phyloP scores from a whole-genome alignment of 2,329 filamentous ascomycete species.

The Rutstroemia sp. region DNA sequence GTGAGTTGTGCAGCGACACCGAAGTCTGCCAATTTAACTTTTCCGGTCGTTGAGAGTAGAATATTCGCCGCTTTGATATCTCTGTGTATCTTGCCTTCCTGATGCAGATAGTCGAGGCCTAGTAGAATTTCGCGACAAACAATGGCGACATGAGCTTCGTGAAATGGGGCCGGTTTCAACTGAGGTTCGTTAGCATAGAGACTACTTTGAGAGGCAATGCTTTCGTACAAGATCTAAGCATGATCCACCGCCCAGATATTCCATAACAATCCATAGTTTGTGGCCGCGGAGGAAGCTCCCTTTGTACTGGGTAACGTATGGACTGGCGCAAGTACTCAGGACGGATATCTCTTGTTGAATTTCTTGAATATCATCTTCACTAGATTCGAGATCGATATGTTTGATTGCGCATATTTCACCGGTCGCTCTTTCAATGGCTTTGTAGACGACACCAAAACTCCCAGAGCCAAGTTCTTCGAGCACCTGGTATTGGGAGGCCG shows the following conservation, averaged over 20 bases:
- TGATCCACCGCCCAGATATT: slow-evolving; percentile 90
- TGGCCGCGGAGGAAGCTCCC: slow-evolving; percentile 92
- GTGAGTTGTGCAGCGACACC: slow-evolving; percentile 94
- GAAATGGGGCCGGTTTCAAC: slow-evolving; percentile 86
- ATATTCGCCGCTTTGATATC: slow-evolving; percentile 97
- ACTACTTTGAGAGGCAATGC: neutral
- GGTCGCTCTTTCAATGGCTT: slow-evolving; percentile 83
- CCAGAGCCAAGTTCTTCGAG: slow-evolving; percentile 85
- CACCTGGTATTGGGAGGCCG: slow-evolving; percentile 81
- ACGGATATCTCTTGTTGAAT: slow-evolving; percentile 97
- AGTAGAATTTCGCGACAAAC: slow-evolving; percentile 85
- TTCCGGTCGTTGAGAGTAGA: slow-evolving; percentile 81
- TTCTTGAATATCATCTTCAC: slow-evolving; percentile 95
- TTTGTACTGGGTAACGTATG: slow-evolving; percentile 93
- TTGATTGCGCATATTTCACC: slow-evolving; percentile 96
- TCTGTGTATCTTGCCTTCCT: slow-evolving; percentile 89
- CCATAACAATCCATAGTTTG: slow-evolving; percentile 99
- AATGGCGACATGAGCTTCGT: slow-evolving; percentile 86
- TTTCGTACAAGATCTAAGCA: slow-evolving; percentile 79
- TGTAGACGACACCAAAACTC: slow-evolving; percentile 95
- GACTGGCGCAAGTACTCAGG: slow-evolving; percentile 87
- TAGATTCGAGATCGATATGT: slow-evolving; percentile 98
- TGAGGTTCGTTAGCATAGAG: slow-evolving; percentile 31
- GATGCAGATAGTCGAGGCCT: slow-evolving; percentile 88
- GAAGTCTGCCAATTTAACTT: slow-evolving; percentile 95